phyloP scores from a whole-genome alignment of 345 rosid genomes.

The Ceriops decandra region DNA sequence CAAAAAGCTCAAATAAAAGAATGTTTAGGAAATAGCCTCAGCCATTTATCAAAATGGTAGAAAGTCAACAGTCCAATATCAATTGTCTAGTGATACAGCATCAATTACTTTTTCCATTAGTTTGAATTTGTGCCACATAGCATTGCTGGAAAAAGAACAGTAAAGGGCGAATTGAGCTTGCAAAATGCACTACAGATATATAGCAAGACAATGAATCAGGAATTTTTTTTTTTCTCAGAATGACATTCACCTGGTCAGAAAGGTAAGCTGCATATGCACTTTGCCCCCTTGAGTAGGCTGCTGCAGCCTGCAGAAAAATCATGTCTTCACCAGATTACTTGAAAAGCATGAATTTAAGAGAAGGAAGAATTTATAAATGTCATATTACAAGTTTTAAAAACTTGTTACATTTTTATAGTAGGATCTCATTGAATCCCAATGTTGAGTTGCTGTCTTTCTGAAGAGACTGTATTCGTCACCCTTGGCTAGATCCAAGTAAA shows the following conservation, averaged over 20 bases:
- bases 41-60: no score
- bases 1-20: not conserved
- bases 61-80: not conserved
- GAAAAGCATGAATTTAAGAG: not conserved
- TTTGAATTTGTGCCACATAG: not conserved
- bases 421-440: slow-evolving; percentile 63
- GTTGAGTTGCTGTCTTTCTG: slow-evolving; percentile 58
- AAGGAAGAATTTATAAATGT: not conserved
- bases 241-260: slow-evolving; percentile 60
- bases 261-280: slow-evolving; percentile 65
- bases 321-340: slow-evolving; percentile 3
- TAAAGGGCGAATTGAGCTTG: not conserved
- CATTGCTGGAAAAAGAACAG: not conserved
- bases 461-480: slow-evolving; percentile 58
- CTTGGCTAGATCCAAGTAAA: slow-evolving; percentile 48
- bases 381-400: not conserved
- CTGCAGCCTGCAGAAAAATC: slow-evolving; percentile 57
- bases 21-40: not conserved
- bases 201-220: not conserved
- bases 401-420: slow-evolving; percentile 59
- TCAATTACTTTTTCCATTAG: not conserved
- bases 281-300: slow-evolving; percentile 73
- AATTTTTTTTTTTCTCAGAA: not conserved
- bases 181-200: not conserved
- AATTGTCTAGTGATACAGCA: not conserved